These are phyloP conservation scores for Cicer cuneatum DNA, from an alignment of 306 rosid species.

Conservation along the genomic window DNA sequence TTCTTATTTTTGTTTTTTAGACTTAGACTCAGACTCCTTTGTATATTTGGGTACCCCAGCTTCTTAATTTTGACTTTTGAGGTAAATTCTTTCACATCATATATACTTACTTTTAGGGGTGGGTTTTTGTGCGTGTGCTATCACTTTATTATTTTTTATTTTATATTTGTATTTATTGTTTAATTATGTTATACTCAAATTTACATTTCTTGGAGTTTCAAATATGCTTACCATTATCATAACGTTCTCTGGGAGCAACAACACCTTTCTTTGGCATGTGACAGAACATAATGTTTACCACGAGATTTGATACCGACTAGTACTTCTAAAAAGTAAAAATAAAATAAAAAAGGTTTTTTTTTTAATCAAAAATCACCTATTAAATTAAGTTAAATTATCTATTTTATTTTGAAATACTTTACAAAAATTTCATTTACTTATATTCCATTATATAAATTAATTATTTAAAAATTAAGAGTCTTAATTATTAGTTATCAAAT, in stretches of 20 bases:
- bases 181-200: slow-evolving; percentile 2
- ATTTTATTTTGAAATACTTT: no score
- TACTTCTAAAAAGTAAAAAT: neutral
- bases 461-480: no score
- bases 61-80: slow-evolving; percentile 43
- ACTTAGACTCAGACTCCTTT: slow-evolving; percentile 35
- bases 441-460: no score
- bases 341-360: no score
- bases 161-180: slow-evolving; percentile 38
- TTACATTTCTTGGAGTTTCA: slow-evolving; percentile 18
- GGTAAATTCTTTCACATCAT: slow-evolving; percentile 52
- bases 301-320: neutral
- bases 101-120: slow-evolving; percentile 18
- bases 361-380: no score
- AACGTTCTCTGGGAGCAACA: slow-evolving; percentile 33
- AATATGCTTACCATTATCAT: neutral
- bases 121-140: slow-evolving; percentile 21
- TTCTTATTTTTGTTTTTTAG: neutral
- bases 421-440: no score
- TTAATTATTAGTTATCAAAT: no score
- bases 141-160: slow-evolving; percentile 21
- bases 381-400: no score
- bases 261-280: slow-evolving; percentile 7
- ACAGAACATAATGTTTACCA: slow-evolving; percentile 4
- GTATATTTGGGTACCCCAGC: slow-evolving; percentile 41